These are phyloP conservation scores for Bacterosira constricta DNA, from an alignment of 108 stramenopile genomes.

Conservation along the genomic window DNA sequence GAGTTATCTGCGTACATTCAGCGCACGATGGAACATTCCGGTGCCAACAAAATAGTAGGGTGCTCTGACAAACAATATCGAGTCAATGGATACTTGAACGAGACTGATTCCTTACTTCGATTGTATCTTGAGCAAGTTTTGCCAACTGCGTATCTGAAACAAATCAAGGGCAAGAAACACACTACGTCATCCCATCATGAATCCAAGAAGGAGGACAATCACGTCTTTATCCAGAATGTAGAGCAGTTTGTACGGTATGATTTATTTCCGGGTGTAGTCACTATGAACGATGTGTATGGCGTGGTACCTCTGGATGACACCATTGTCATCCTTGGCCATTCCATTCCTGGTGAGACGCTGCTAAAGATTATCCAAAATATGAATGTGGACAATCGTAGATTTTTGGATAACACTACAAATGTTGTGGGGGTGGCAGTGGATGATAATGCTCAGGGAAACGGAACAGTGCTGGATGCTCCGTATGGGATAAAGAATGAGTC, in stretches of 20 bases:
- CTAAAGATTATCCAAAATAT: conserved; percentile 6
- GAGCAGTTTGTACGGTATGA: conserved; percentile 57
- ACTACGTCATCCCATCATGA: background rate
- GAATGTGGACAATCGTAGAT: conserved; percentile 4
- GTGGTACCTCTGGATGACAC: conserved; percentile 72
- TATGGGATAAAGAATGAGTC: conserved; percentile 4
- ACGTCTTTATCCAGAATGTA: conserved; percentile 41
- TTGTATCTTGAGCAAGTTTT: conserved; percentile 56
- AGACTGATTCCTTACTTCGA: conserved; percentile 55
- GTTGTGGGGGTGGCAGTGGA: conserved; percentile 16
- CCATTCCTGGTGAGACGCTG: conserved; percentile 23
- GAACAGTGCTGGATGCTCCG: background rate
- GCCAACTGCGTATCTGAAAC: conserved; percentile 43
- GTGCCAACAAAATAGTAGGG: conserved; percentile 54
- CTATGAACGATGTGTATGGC: conserved; percentile 60
- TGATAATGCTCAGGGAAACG: background rate
- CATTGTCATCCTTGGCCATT: conserved; percentile 32
- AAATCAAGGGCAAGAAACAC: too few species aligned
- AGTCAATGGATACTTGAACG: conserved; percentile 34
- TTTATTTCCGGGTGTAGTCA: conserved; percentile 37
- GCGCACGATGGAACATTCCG: conserved; percentile 52
- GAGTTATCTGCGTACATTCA: conserved; percentile 58
- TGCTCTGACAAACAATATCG: conserved; percentile 56
- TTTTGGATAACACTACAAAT: conserved; percentile 21
- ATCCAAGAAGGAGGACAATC: too few species aligned